These are phyloP conservation scores for Coniella lustricola DNA, from an alignment of 2,329 filamentous ascomycete species.

Conservation along the genomic window DNA sequence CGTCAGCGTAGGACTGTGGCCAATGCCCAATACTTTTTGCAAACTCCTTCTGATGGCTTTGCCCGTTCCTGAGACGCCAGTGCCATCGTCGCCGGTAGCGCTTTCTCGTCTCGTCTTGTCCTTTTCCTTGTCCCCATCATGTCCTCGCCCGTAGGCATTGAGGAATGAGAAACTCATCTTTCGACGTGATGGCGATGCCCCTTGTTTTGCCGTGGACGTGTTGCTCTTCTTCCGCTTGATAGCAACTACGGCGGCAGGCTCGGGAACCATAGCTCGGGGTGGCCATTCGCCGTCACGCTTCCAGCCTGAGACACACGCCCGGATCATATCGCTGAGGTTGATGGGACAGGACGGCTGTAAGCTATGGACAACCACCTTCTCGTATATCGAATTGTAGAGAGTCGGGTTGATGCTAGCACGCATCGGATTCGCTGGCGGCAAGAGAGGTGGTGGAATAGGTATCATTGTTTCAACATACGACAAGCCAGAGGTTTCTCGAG, in stretches of 20 bases:
- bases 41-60: conserved; percentile 40
- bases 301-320: conserved; percentile 81
- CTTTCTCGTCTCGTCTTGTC: conserved; percentile 13
- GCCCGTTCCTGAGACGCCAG: conserved; percentile 19
- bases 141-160: conserved; percentile 8
- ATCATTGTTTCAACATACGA: conserved; percentile 57
- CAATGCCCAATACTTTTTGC: conserved; percentile 38
- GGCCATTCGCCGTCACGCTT: conserved; percentile 93
- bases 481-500: conserved; percentile 14
- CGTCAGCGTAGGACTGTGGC: conserved; percentile 17
- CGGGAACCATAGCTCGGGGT: conserved; percentile 47
- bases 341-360: conserved; percentile 82
- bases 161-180: conserved; percentile 22
- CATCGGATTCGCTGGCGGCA: conserved; percentile 68
- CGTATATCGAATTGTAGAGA: conserved; percentile 77
- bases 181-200: background rate
- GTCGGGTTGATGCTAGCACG: conserved; percentile 67
- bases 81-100: conserved; percentile 11
- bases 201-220: conserved; percentile 6
- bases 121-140: conserved; percentile 9
- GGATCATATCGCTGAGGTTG: conserved; percentile 74
- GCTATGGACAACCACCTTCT: conserved; percentile 74
- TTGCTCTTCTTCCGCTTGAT: conserved; percentile 33
- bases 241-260: conserved; percentile 33
- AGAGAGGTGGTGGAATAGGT: conserved; percentile 64